Conservation (phyloP, 352 stramenopile genomes). For the Thalassiosira sp. region DNA sequence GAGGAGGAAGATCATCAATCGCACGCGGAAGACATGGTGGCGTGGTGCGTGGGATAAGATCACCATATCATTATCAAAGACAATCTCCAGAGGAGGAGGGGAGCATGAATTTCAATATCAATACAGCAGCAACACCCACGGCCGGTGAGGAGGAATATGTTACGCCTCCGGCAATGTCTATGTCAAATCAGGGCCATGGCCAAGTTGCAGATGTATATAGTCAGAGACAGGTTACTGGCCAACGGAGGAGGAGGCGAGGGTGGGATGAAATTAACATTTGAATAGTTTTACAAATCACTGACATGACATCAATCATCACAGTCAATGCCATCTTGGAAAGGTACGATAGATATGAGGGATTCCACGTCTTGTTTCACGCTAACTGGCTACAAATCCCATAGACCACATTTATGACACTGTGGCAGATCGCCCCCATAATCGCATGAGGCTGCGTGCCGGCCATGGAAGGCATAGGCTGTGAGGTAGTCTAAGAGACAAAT, state of each 20-base stretch:
- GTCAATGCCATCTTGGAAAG: slow-evolving; percentile 7
- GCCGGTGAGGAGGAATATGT: background rate
- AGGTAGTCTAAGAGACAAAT: too few species aligned
- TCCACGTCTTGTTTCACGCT: too few species aligned
- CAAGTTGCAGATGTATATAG: slow-evolving; percentile 30
- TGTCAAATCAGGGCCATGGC: slow-evolving; percentile 3
- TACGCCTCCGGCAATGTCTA: slow-evolving; percentile 5
- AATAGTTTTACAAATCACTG: too few species aligned
- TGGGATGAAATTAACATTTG: slow-evolving; percentile 21
- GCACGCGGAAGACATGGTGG: background rate
- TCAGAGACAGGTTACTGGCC: slow-evolving; percentile 9
- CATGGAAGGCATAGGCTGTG: too few species aligned
- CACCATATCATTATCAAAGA: background rate
- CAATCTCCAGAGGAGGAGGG: background rate
- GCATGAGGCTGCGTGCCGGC: too few species aligned
- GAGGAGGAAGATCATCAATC: background rate
- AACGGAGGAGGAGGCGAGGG: slow-evolving; percentile 23
- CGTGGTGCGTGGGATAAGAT: background rate
- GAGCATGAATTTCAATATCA: background rate
- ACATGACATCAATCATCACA: too few species aligned
- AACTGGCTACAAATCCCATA: too few species aligned
- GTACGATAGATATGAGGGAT: background rate
- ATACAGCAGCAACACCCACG: background rate
- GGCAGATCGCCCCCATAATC: too few species aligned
- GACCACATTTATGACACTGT: too few species aligned